Evolutionary conservation across 2,329 filamentous ascomycete species (phyloP), one percentile per base, ranked within the genome.

Genomic region (Pseudogymnoascus sp.): DNA sequence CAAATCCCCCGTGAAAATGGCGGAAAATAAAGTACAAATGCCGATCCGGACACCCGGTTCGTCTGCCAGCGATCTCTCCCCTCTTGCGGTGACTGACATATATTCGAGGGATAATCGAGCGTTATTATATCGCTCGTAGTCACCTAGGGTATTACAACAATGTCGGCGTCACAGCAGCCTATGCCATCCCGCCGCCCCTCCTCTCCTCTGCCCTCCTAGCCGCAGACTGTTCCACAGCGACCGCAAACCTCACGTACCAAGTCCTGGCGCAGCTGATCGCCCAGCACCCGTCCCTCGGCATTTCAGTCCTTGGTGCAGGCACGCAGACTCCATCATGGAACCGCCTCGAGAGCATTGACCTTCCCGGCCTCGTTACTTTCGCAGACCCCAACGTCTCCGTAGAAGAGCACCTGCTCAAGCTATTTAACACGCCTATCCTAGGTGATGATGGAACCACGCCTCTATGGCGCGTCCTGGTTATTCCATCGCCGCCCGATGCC

Each of bases 81-180:
- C 41, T 50, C 14, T 14, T 22, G 7, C 41, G 14, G 14, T 22
- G 25, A 9, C 22, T 50, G 41, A 50, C 41, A 3, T 14, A 14
- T 16, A 9, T 28, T 50, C 14, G 28, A 59, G 58, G 58, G 8
- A 59, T 41, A 41, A 38, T 60, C 4, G 58, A 60, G 41, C 37
- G 58, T 14, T 60, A 30, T 43, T 60, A 60, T 18, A 60, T 60
- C 20, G 37, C 58, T 14, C 58, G 58, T 41, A 60, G 41, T 18
- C 22, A 43, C 30, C 18, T 60, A 25, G 41, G 41, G 7, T 60
- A 41, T 30, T 60, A 41, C 37, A 60, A 60, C 7, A 41, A 30
- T 16, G 41, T 30, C 14, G 25, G 25, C 7, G 58, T 60, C 20
- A 39, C 37, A 9, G 37, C 58, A 38, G 54, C 30, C 22, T 60